Base-by-base conservation (phyloP, 1,284 basidiomycete genomes). In the Puccinia horiana region DNA sequence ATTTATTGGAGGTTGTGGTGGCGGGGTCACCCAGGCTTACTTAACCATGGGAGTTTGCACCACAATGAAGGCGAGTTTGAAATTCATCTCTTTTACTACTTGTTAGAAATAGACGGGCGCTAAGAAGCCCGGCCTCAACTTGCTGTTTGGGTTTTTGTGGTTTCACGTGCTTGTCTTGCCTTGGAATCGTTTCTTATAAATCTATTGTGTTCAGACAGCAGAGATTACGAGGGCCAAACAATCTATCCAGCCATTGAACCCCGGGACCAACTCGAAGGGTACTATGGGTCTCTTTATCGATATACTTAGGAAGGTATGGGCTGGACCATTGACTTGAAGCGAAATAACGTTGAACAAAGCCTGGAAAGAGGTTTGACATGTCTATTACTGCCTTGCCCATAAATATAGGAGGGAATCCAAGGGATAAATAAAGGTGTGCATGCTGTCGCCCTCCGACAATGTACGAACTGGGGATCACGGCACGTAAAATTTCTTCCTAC, bases 401-500 rank as follows among this genome's bases (percentile, higher is more conserved):
- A 37, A 52, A 54, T 40, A 23, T 63, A 81, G 79, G 79, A 81
- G n/a, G 79, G 79, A 8, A 81, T 81, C 29, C 69, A 58, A 47
- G 79, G 79, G 37, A 65, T 81, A 32, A 81, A 81, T 37, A 81
- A 81, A 75, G 79, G 79, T 11, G 79, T 81, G 9, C 79, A 81
- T 52, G 79, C 79, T 16, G 79, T 81, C 23, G 79, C 79, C 40
- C 35, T 81, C 23, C 69, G 79, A 32, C 79, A 81, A 74, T 81
- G 79, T 54, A 81, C 79, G 75, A 81, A 81, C 61, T 81, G 79
- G 79, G 79, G 79, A 35, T 81, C 79, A 52, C 69, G 79, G 79
- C 75, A 23, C 14, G 65, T 23, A 49, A 5, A 44, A 6, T 70
- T 29, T 44, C n/a, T 23, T 20, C 63, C 12, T 35, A 6, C 12